phyloP scores from a whole-genome alignment of 768 basidiomycete species.

The Gymnopilus dilepis region DNA sequence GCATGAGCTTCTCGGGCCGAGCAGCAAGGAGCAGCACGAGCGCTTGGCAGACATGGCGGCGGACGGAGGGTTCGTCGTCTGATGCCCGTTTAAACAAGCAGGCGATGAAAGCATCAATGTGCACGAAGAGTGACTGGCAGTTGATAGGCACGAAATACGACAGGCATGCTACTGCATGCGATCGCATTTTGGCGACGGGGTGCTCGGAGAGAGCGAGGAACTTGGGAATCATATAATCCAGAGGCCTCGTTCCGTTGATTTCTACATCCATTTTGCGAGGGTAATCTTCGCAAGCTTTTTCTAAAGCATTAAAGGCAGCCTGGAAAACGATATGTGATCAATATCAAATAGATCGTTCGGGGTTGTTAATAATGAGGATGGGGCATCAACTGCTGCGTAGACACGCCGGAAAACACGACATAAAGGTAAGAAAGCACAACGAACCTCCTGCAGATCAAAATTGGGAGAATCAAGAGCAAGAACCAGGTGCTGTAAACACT shows the following conservation, averaged over 20 bases:
- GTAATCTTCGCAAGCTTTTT: conserved; percentile 97
- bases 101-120: conserved; percentile 93
- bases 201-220: conserved; percentile 91
- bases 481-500: conserved; percentile 88
- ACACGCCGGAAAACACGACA: neutral
- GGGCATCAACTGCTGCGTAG: neutral
- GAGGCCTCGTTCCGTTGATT: conserved; percentile 88
- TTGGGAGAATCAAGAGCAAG: conserved; percentile 78
- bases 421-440: conserved; percentile 26
- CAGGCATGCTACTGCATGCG: conserved; percentile 91
- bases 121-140: conserved; percentile 85
- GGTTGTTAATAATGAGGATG: neutral
- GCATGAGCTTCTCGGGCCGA: conserved; percentile 95
- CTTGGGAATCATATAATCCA: conserved; percentile 97
- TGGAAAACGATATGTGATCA: conserved; percentile 24
- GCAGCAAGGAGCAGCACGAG: conserved; percentile 92
- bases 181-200: conserved; percentile 85
- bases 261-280: conserved; percentile 95
- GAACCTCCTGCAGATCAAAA: conserved; percentile 85
- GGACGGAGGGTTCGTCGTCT: conserved; percentile 92
- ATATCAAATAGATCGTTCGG: conserved; percentile 2
- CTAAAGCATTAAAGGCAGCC: conserved; percentile 94
- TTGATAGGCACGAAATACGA: conserved; percentile 91
- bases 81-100: conserved; percentile 94
- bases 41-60: conserved; percentile 94